Percentiles rank a stretch among this genome's conserved stretches.
phyloP scores from a whole-genome alignment of 805 yeast species.

The Sugiyamaella americana region DNA sequence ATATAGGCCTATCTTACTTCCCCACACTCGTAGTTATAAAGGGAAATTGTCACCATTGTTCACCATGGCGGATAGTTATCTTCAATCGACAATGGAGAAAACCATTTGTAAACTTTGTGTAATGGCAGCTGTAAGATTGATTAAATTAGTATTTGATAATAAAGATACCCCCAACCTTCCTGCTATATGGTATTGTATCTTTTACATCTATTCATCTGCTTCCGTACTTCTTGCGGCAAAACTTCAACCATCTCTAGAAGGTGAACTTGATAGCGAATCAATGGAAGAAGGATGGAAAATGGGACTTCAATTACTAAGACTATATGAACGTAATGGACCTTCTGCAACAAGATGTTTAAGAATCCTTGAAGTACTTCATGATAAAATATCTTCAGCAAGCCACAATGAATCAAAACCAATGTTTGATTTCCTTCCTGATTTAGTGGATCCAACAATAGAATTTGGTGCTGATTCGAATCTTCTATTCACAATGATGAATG shows the following conservation, averaged over 20 bases:
- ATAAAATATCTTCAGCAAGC: conserved; percentile 6
- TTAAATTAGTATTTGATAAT: conserved; percentile 12
- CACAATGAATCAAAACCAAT: conserved; percentile 3
- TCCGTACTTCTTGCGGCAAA: conserved; percentile 25
- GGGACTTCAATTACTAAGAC: conserved; percentile 9
- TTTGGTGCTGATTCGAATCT: conserved; percentile 4
- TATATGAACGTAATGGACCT: conserved; percentile 2
- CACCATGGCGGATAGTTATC: conserved; percentile 4
- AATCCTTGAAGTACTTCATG: conserved; percentile 12
- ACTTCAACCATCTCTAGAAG: conserved; percentile 19
- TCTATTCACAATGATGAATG: conserved; percentile 9
- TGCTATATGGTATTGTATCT: conserved; percentile 25
- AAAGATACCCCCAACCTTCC: conserved; percentile 17
- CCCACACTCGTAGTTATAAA: conserved; percentile 6
- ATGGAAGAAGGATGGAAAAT: conserved; percentile 13
- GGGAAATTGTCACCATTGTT: not conserved
- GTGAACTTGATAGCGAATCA: conserved; percentile 13
- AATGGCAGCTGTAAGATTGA: conserved; percentile 15
- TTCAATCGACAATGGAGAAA: conserved; percentile 10
- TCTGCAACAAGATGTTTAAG: conserved; percentile 14
- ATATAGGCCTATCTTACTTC: conserved; percentile 13
- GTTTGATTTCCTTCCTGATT: conserved; percentile 10
- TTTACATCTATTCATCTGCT: conserved; percentile 24
- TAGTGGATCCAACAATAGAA: conserved; percentile 1
- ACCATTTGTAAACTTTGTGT: conserved; percentile 15